Evolutionary conservation across 2,329 filamentous ascomycete genomes (phyloP), one percentile per base, ranked within the genome.

Genomic region (Elsinoe ampelina): DNA sequence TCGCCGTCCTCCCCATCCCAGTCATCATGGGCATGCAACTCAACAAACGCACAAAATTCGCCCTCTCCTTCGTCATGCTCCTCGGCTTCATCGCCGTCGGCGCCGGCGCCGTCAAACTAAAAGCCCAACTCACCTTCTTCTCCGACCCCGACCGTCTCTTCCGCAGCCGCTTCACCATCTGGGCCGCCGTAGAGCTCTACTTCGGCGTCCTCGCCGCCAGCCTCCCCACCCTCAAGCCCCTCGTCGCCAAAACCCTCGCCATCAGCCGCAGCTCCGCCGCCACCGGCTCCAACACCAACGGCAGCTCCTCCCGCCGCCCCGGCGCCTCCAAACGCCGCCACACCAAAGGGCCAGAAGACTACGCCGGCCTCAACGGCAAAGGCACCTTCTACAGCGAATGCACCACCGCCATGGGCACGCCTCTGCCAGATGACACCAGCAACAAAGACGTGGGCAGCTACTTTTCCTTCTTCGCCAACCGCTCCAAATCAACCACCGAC

Each of bases 151-250:
- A 76, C 57, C 68, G 65, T 34, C 68, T 65, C 8, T 71, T 70
- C 26, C 45, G 66, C 47, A 68, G 73, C 59, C 63, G 63, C 3
- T 76, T 75, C 63, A 72, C 71, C 38, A 66, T 76, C 10, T 76
- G 73, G 73, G 72, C 72, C 60, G 71, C 68, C 58, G 68, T 76
- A 52, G 73, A 77, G 58, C 67, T 77, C 22, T 71, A 71, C 45
- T 63, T 75, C 5, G 74, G 73, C 2, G 73, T 75, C 43, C 65
- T 75, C 1, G 73, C 74, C 1, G 72, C 72, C 4, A 74, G 69
- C 0, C 62, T 76, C 0, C 73, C 73, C 0, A 71, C 74, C 12
- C 67, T 78, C 32, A 69, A 72, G 11, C 73, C 73, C 2, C 63
- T 71, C 11, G 69, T 72, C 62, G 64, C 67, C 57, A 67, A 64